A percentile compares a stretch with the other conserved stretches of the same genome.
These are phyloP conservation scores for Parsonsia alboflavescens DNA, from an alignment of 257 asterid genomes.

Conservation along the genomic window DNA sequence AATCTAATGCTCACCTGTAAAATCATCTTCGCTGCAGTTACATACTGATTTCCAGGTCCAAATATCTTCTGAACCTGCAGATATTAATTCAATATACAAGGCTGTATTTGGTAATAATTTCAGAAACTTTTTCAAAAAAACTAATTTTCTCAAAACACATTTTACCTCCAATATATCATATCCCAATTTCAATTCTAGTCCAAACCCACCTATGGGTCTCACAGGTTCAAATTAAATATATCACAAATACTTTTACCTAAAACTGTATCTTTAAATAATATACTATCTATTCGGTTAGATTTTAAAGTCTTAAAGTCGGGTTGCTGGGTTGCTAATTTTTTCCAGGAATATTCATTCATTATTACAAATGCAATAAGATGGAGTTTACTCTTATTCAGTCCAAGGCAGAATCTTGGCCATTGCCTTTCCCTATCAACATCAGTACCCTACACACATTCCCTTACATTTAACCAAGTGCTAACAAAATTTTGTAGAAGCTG, in stretches of 20 bases:
- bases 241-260: no score
- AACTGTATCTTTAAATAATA: no score
- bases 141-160: no score
- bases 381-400: neutral
- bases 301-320: neutral
- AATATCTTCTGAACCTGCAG: slow-evolving; percentile 86
- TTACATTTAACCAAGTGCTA: neutral
- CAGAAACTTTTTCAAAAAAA: no score
- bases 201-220: no score
- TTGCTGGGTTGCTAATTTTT: neutral
- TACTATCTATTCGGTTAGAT: neutral
- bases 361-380: neutral
- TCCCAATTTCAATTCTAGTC: no score
- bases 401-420: neutral
- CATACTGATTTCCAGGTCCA: slow-evolving; percentile 99
- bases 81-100: neutral
- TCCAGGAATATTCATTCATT: neutral
- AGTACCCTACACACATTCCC: neutral
- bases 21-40: slow-evolving; percentile 97
- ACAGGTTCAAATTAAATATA: no score
- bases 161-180: no score
- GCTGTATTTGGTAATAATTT: no score
- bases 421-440: neutral
- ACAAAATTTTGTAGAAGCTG: slow-evolving; percentile 12
- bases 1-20: slow-evolving; percentile 54